Percentiles rank a stretch among this genome's conserved stretches.
Conservation (phyloP, 257 asterid genomes). For the Echites panduratus region DNA sequence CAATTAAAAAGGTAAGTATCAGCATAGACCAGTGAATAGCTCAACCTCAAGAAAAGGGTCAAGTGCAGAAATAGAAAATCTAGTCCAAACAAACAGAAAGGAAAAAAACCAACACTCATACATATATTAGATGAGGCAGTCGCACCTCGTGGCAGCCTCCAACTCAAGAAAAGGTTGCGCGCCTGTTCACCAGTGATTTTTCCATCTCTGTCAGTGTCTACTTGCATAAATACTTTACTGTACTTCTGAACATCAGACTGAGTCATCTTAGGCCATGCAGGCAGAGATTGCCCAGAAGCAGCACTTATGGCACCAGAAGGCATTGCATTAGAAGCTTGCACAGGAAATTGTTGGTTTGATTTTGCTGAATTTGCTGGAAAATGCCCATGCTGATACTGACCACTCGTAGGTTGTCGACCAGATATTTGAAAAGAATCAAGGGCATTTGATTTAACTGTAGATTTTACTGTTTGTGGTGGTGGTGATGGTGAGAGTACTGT, state of each 20-base stretch:
- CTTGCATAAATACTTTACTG: conserved; percentile 80
- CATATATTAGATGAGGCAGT: conserved; percentile 8
- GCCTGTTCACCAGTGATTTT: conserved; percentile 93
- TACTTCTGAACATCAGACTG: conserved; percentile 82
- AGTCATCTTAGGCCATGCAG: conserved; percentile 89
- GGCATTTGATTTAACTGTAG: conserved; percentile 27
- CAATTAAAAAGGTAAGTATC: not conserved
- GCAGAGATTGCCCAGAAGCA: conserved; percentile 42
- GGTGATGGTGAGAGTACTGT: not conserved
- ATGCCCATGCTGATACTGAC: conserved; percentile 47
- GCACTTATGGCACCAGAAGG: conserved; percentile 44
- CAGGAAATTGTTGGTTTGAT: conserved; percentile 37
- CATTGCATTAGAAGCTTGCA: conserved; percentile 40
- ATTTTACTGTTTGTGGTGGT: not conserved
- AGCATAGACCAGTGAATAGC: not conserved
- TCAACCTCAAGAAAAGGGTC: not conserved
- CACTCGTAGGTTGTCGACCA: conserved; percentile 37
- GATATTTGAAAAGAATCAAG: conserved; percentile 20
- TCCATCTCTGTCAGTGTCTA: conserved; percentile 92
- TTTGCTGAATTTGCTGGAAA: conserved; percentile 40
- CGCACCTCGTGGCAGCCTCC: conserved; percentile 90
- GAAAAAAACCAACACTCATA: not conserved
- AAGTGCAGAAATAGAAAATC: not conserved
- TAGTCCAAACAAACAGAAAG: not conserved
- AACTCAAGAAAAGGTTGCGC: conserved; percentile 84